Base-by-base conservation (phyloP, 2,329 filamentous ascomycete genomes). In the Colletotrichum horii region DNA sequence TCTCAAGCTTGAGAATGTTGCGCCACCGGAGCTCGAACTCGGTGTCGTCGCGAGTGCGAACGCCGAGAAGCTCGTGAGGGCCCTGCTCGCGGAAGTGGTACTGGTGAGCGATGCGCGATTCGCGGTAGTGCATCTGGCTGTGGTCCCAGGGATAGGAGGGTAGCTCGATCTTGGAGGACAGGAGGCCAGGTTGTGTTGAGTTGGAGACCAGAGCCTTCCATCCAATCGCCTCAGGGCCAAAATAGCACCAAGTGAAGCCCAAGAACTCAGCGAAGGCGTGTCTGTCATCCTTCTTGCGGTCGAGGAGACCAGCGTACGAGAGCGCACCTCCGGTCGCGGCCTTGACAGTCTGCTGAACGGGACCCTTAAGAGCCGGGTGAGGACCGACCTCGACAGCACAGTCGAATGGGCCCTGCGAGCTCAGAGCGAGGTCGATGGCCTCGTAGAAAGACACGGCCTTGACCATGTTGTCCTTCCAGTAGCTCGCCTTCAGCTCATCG, bases 331-430 rank as follows among this genome's bases (percentile, higher is more conserved):
- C 82, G 38, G 85, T 85, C 9, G 87, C 83, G 2, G 81, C 81
- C 77, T 88, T 88, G 30, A 89, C 80, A 16, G 88, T 85, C 68
- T 88, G 82, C 6, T 78, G 80, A 0, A 83, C 77, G 0, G 88
- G 88, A 0, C 84, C 84, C 68, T 85, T 83, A 0, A 89, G 81
- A 0, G 86, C 85, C 0, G 86, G 82, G 60, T 85, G 84, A 4
- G 84, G 84, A 0, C 84, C 83, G 6, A 86, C 64, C 58, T 86
- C 84, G 3, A 86, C n/a, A 0, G 80, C 65, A 8, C 81, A 48
- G 43, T 76, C 43, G 22, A 77, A 60, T 22, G 67, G 61, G 2
- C 69, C 70, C 1, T 77, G 70, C 1, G 76, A 58, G 9, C 79
- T 77, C 79, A 74, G 43, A 6, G 70, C 68, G 65, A 22, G 76